A percentile compares a stretch with the other conserved stretches of the same genome.
Conservation (phyloP, 257 asterid species). For the Nicotiana benthamiana region DNA sequence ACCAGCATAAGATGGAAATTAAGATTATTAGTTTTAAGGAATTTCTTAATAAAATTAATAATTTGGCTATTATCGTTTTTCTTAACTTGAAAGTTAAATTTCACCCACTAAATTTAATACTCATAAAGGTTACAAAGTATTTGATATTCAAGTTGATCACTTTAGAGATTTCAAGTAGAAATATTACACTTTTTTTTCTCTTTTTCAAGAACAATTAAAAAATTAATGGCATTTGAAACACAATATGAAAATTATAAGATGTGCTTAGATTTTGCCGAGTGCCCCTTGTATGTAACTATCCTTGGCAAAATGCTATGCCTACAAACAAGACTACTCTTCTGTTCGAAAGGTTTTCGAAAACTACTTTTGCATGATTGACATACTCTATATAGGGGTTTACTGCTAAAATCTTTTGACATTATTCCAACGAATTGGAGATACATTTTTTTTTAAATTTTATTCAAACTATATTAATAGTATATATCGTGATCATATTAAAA, state of each 20-base stretch:
- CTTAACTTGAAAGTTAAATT: slow-evolving; percentile 3
- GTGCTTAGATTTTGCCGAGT: too few species aligned
- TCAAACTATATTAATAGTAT: too few species aligned
- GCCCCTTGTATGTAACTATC: too few species aligned
- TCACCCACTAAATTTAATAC: neutral
- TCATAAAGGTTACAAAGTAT: neutral
- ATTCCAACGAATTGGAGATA: too few species aligned
- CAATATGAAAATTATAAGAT: neutral
- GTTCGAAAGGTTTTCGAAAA: too few species aligned
- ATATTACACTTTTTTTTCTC: neutral
- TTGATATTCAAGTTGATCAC: neutral
- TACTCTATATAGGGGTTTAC: too few species aligned
- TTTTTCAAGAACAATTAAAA: neutral
- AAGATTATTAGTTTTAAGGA: neutral
- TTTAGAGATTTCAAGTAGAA: neutral
- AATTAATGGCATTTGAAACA: neutral
- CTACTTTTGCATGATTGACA: too few species aligned
- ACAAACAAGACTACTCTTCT: too few species aligned
- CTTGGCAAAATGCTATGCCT: too few species aligned
- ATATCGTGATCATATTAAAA: too few species aligned
- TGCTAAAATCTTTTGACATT: too few species aligned
- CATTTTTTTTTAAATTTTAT: too few species aligned
- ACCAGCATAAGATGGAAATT: neutral
- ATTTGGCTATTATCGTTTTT: neutral
- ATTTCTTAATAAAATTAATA: neutral